Percentiles rank a stretch among this genome's conserved stretches.
Conservation (phyloP, 139 green algal species). For the Pleodorina starrii region DNA sequence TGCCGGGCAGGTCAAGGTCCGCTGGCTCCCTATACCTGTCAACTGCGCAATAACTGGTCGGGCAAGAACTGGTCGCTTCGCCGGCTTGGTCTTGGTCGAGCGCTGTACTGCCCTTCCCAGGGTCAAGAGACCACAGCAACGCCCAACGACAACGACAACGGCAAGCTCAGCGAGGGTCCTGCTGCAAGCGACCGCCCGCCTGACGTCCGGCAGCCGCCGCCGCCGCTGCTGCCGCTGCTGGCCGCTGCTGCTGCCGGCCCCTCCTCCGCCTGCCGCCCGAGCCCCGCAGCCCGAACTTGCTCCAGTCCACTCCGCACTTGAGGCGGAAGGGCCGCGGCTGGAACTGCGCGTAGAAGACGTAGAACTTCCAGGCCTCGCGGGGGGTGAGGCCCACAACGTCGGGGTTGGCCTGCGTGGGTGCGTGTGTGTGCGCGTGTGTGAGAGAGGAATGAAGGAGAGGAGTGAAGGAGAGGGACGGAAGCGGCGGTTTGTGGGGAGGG, state of each 20-base stretch:
- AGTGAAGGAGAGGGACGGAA: too few species aligned
- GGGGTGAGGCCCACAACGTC: background rate
- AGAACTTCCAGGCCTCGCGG: conserved; percentile 28
- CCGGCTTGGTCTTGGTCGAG: too few species aligned
- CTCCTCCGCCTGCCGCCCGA: background rate
- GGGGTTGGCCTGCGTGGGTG: conserved; percentile 33
- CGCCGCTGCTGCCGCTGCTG: background rate
- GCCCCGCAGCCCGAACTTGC: conserved; percentile 7
- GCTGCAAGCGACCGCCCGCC: too few species aligned
- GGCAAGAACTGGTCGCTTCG: too few species aligned
- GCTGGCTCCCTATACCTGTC: too few species aligned
- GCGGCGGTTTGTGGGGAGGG: too few species aligned
- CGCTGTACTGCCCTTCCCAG: too few species aligned
- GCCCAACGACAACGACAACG: too few species aligned
- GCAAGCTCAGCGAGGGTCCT: too few species aligned
- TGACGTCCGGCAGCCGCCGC: background rate
- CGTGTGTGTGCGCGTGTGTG: background rate
- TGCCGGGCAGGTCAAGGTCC: too few species aligned
- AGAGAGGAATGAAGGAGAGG: background rate
- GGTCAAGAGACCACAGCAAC: too few species aligned
- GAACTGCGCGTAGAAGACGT: conserved; percentile 29
- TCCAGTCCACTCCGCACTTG: conserved; percentile 31
- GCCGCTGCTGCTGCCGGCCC: background rate
- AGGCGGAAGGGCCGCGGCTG: conserved; percentile 33
- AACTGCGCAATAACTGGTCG: too few species aligned